Evolutionary conservation across 306 rosid genomes (phyloP), one percentile per base, ranked within the genome.

Genomic region (Ormosia emarginata): DNA sequence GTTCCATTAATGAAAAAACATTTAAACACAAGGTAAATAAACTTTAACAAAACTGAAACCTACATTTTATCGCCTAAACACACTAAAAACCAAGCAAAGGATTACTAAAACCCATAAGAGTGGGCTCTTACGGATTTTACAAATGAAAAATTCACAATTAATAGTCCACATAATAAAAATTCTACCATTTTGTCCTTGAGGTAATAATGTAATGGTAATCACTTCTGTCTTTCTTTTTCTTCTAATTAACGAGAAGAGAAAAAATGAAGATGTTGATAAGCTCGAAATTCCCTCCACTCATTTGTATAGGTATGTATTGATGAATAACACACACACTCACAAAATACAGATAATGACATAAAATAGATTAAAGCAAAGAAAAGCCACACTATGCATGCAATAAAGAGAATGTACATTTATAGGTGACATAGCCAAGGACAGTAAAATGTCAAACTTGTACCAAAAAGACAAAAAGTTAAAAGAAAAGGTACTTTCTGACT

Each of bases 341-440:
- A 53, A 46, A 65, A 13, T 52, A n/a, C 52, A 41, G 44, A 68
- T 29, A 47, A 77, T 46, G 46, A 39, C 39, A 18, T 2, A 70
- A 49, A 50, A 70, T 9, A 53, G 47, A 41, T 56, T 75, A 73
- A 68, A 82, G 43, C n/a, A 72, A 84, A 86, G 39, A 40, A 74
- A 83, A 71, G 77, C 52, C 80, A 83, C 80, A 79, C 76, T 58
- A 49, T 33, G 78, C 71, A 82, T 74, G 77, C 70, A 75, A 63
- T 55, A 78, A 79, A 77, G 79, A 43, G 76, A 76, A 82, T 88
- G 67, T 85, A 80, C 87, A 85, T 43, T 82, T 83, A n/a, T 41
- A 75, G 79, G 68, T 65, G 68, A 57, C 87, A 88, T 70, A 67
- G 59, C 79, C 78, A 72, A 78, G 52, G 57, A 81, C 64, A 71